Conservation (phyloP, 2,329 filamentous ascomycete species). For the Arthrobotrys musiformis region DNA sequence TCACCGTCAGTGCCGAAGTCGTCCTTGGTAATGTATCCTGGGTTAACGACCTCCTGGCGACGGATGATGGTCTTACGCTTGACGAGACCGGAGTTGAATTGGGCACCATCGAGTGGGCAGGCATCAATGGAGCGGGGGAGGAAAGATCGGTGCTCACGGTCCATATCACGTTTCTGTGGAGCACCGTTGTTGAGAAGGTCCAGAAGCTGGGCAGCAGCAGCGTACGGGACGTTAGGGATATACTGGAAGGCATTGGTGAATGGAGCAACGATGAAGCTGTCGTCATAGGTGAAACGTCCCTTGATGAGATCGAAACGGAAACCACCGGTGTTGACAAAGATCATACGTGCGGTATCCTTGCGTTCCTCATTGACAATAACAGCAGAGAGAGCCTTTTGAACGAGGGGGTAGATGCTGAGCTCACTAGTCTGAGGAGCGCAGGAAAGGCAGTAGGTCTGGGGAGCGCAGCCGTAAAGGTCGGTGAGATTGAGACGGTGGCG, state of each 20-base stretch:
- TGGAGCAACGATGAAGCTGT: conserved; percentile 85
- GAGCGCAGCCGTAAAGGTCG: conserved; percentile 71
- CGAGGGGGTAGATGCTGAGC: conserved; percentile 82
- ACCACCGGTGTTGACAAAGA: conserved; percentile 87
- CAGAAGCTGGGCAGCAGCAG: conserved; percentile 76
- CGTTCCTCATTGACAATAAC: conserved; percentile 71
- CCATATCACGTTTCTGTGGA: conserved; percentile 45
- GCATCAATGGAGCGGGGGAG: conserved; percentile 56
- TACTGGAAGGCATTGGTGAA: conserved; percentile 83
- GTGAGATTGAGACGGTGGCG: conserved; percentile 70
- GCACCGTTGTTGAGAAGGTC: conserved; percentile 69
- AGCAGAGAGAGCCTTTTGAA: conserved; percentile 77
- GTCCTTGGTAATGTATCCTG: conserved; percentile 90
- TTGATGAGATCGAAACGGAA: conserved; percentile 96
- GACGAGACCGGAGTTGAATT: conserved; percentile 42
- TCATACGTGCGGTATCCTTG: conserved; percentile 73
- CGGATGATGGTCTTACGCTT: conserved; percentile 65
- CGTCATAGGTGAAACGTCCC: conserved; percentile 87
- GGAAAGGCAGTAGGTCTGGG: conserved; percentile 70
- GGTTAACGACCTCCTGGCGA: conserved; percentile 63
- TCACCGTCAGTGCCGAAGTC: conserved; percentile 86
- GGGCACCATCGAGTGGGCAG: conserved; percentile 39
- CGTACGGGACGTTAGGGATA: conserved; percentile 82
- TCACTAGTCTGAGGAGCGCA: conserved; percentile 78
- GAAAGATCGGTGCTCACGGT: conserved; percentile 40